Evolutionary conservation across 2,329 filamentous ascomycete species (phyloP).

Genomic region (Alternaria gaisen): DNA sequence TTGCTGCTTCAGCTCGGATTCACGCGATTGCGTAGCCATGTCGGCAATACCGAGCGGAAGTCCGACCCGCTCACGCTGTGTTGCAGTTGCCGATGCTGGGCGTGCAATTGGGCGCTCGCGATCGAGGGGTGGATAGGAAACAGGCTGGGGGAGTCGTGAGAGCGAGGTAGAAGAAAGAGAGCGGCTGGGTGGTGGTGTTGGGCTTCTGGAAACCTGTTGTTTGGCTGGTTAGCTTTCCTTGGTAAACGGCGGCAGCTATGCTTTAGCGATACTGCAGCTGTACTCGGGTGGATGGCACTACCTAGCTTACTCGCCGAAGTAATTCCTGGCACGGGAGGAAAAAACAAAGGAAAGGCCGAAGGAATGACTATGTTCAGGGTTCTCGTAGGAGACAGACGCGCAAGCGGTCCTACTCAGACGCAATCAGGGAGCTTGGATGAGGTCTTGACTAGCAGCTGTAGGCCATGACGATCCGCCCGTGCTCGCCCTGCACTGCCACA

Average conservation of each 20-base stretch:
- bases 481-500: slow-evolving; percentile 14
- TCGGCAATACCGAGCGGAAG: slow-evolving; percentile 23
- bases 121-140: background rate
- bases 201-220: slow-evolving; percentile 15
- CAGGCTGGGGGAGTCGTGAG: background rate
- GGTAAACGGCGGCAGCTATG: slow-evolving; percentile 18
- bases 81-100: slow-evolving; percentile 4
- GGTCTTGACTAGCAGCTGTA: slow-evolving; percentile 7
- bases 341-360: slow-evolving; percentile 12
- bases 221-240: slow-evolving; percentile 15
- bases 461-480: slow-evolving; percentile 11
- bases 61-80: slow-evolving; percentile 10
- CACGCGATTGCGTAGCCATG: slow-evolving; percentile 46
- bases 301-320: slow-evolving; percentile 7
- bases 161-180: slow-evolving; percentile 4
- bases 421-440: slow-evolving; percentile 14
- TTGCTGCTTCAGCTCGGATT: slow-evolving; percentile 79
- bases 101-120: slow-evolving; percentile 21
- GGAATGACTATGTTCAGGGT: background rate
- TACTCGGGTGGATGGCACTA: slow-evolving; percentile 12
- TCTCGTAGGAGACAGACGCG: slow-evolving; percentile 1
- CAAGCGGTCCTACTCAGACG: slow-evolving; percentile 9
- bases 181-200: slow-evolving; percentile 8
- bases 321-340: slow-evolving; percentile 3
- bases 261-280: slow-evolving; percentile 18